Evolutionary conservation across 2,329 filamentous ascomycete species (phyloP).

Genomic region (Emmonsia crescens): DNA sequence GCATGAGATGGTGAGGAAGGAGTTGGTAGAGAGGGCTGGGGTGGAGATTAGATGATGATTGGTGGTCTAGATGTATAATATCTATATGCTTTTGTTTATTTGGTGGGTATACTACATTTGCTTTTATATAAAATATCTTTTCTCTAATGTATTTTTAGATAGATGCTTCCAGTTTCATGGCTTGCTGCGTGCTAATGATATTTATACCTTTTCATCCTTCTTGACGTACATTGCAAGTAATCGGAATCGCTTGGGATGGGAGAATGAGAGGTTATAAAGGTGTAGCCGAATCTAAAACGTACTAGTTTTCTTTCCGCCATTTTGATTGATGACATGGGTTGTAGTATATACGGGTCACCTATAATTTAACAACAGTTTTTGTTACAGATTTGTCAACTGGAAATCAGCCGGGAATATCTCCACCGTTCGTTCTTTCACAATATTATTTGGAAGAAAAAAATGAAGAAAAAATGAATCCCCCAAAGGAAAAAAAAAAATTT

Average conservation of each 20-base stretch:
- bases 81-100: neutral
- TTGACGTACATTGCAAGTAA: neutral
- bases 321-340: too few relatives aligned
- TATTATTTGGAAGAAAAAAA: too few relatives aligned
- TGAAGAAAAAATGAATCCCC: neutral
- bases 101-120: neutral
- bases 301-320: too few relatives aligned
- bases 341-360: too few relatives aligned
- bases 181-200: neutral
- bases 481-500: neutral
- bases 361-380: too few relatives aligned
- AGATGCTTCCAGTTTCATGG: neutral
- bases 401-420: too few relatives aligned
- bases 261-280: neutral
- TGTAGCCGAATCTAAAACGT: too few relatives aligned
- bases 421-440: too few relatives aligned
- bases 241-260: neutral
- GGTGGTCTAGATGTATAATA: neutral
- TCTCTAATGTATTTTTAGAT: neutral
- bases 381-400: too few relatives aligned
- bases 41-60: constrained; percentile 68
- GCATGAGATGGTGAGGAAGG: constrained; percentile 56
- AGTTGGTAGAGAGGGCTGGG: constrained; percentile 59
- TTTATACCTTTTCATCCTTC: neutral
- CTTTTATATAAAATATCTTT: neutral